Conservation (phyloP, 208 protist genomes). For the Strigomonas culicis region DNA sequence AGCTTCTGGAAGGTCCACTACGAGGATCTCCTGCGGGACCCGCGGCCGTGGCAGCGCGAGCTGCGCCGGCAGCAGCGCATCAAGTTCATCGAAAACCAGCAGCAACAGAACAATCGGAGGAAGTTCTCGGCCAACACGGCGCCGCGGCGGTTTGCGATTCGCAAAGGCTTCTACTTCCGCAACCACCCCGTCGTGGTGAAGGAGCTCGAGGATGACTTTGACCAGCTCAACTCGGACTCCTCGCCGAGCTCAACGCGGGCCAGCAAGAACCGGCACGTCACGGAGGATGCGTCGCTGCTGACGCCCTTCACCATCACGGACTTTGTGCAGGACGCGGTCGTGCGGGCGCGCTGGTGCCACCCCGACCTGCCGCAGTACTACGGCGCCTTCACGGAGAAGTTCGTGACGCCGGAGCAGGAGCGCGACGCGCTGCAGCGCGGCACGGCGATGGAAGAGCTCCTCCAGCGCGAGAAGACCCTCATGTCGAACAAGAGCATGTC, state of each 20-base stretch:
- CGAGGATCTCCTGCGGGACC: conserved; percentile 26
- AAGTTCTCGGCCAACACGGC: too few relatives aligned
- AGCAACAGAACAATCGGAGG: too few relatives aligned
- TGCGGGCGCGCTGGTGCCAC: conserved; percentile 57
- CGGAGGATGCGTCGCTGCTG: conserved; percentile 3
- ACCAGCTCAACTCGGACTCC: too few relatives aligned
- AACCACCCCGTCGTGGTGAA: conserved; percentile 24
- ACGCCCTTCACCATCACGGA: conserved; percentile 24
- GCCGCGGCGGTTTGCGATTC: not conserved
- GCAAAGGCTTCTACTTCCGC: conserved; percentile 17
- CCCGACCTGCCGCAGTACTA: conserved; percentile 47
- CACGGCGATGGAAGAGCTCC: too few relatives aligned
- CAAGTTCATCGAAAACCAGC: too few relatives aligned
- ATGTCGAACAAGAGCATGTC: not conserved
- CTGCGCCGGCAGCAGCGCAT: not conserved
- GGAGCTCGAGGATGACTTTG: conserved; percentile 13
- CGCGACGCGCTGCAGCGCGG: not conserved
- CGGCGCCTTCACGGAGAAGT: conserved; percentile 65
- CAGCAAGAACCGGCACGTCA: not conserved
- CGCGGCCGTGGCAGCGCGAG: not conserved
- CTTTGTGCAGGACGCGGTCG: conserved; percentile 58
- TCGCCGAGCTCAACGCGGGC: not conserved
- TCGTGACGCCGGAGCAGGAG: conserved; percentile 14
- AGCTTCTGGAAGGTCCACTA: conserved; percentile 46
- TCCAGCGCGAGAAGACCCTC: not conserved